phyloP scores from a whole-genome alignment of 2,329 filamentous ascomycete species.

The Verticillium dahliae region DNA sequence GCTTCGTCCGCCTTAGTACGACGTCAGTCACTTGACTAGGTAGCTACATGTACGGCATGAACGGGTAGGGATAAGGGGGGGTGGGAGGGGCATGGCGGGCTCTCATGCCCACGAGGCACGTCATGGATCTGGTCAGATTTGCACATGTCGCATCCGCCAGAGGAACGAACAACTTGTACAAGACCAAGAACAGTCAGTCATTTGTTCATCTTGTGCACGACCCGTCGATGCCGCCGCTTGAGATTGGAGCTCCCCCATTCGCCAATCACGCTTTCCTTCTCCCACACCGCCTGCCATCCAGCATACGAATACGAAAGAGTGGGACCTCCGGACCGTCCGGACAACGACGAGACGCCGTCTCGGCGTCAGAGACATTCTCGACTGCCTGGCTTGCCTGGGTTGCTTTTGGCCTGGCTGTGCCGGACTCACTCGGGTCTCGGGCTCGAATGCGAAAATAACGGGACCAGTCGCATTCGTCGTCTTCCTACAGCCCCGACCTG shows the following conservation, averaged over 20 bases:
- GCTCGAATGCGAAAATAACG: not conserved
- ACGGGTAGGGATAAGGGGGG: too few species aligned
- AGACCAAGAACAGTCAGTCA: too few species aligned
- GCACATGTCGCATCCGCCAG: not conserved
- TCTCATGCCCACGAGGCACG: not conserved
- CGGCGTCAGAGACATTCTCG: not conserved
- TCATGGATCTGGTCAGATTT: not conserved
- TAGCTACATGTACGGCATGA: too few species aligned
- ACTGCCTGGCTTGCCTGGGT: not conserved
- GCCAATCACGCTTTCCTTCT: not conserved
- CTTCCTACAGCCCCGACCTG: not conserved
- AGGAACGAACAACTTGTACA: not conserved
- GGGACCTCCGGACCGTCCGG: not conserved
- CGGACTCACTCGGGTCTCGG: not conserved
- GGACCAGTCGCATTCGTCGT: not conserved
- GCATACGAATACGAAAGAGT: conserved; percentile 4
- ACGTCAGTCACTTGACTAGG: too few species aligned
- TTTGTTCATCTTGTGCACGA: not conserved
- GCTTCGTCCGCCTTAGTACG: too few species aligned
- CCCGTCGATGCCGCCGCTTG: not conserved
- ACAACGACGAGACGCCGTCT: not conserved
- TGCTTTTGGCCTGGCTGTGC: too few species aligned
- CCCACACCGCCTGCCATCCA: not conserved
- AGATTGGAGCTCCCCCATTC: not conserved
- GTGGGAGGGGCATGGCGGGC: too few species aligned